Conservation (phyloP, 2,329 filamentous ascomycete genomes). For the Microsporum canis region DNA sequence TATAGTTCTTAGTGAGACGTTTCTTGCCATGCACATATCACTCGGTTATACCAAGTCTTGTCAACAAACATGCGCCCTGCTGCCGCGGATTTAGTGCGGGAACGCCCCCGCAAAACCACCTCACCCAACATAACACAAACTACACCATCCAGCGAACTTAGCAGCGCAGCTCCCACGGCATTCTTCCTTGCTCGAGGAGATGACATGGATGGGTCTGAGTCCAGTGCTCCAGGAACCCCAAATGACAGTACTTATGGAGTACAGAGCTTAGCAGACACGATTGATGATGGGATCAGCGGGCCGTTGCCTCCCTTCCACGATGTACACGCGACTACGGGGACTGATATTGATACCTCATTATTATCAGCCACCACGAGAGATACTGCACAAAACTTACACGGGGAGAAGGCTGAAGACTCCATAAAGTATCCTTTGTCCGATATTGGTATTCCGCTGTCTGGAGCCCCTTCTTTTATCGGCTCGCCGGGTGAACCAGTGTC, state of each 20-base stretch:
- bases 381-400: not conserved
- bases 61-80: conserved; percentile 28
- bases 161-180: conserved; percentile 39
- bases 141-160: conserved; percentile 27
- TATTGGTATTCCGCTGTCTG: conserved; percentile 23
- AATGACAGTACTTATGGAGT: conserved; percentile 45
- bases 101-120: conserved; percentile 28
- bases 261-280: conserved; percentile 45
- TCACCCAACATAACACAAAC: conserved; percentile 17
- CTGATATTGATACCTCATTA: not conserved
- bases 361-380: not conserved
- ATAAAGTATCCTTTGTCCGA: not conserved
- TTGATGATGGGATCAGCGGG: conserved; percentile 20
- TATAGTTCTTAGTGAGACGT: not conserved
- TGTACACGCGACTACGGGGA: not conserved
- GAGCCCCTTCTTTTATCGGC: conserved; percentile 37
- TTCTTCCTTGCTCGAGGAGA: conserved; percentile 50
- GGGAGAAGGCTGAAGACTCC: not conserved
- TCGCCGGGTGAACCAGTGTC: conserved; percentile 41
- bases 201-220: conserved; percentile 35
- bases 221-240: conserved; percentile 20
- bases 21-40: not conserved
- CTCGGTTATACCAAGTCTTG: not conserved
- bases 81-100: conserved; percentile 24
- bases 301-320: conserved; percentile 8